Percentiles rank a stretch among this genome's conserved stretches.
phyloP scores from a whole-genome alignment of 768 basidiomycete genomes.

The Termitomyces sp. region DNA sequence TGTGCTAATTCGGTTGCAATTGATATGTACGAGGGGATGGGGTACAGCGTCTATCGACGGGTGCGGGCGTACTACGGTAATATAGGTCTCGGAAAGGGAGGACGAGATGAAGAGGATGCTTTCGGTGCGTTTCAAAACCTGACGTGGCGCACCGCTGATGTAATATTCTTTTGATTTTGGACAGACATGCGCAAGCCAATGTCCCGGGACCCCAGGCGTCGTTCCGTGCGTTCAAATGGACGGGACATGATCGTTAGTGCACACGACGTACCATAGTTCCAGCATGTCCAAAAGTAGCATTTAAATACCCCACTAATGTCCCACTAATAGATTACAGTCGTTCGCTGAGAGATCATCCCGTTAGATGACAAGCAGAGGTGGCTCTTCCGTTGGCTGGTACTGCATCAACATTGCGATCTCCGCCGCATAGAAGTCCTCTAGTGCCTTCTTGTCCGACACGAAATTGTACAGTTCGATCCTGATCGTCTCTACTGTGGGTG shows the following conservation, averaged over 20 bases:
- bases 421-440: slow-evolving; percentile 71
- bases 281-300: slow-evolving; percentile 4
- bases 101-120: slow-evolving; percentile 82
- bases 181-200: slow-evolving; percentile 71
- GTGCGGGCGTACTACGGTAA: slow-evolving; percentile 88
- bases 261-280: slow-evolving; percentile 43
- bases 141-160: no score
- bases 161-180: no score
- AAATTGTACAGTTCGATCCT: slow-evolving; percentile 56
- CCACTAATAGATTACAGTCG: not conserved
- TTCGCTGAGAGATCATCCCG: not conserved
- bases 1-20: slow-evolving; percentile 84
- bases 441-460: slow-evolving; percentile 49
- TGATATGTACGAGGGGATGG: slow-evolving; percentile 86
- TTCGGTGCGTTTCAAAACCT: slow-evolving; percentile 56
- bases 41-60: slow-evolving; percentile 88
- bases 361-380: slow-evolving; percentile 46
- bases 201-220: slow-evolving; percentile 50
- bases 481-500: slow-evolving; percentile 56
- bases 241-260: slow-evolving; percentile 66
- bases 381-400: slow-evolving; percentile 36
- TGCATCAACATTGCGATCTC: slow-evolving; percentile 44
- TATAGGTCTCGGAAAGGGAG: slow-evolving; percentile 70
- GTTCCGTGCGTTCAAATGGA: slow-evolving; percentile 67
- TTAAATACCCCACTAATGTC: not conserved